Evolutionary conservation across 176 grass and related monocot species (phyloP).

Genomic region (Urochloa ruziziensis): DNA sequence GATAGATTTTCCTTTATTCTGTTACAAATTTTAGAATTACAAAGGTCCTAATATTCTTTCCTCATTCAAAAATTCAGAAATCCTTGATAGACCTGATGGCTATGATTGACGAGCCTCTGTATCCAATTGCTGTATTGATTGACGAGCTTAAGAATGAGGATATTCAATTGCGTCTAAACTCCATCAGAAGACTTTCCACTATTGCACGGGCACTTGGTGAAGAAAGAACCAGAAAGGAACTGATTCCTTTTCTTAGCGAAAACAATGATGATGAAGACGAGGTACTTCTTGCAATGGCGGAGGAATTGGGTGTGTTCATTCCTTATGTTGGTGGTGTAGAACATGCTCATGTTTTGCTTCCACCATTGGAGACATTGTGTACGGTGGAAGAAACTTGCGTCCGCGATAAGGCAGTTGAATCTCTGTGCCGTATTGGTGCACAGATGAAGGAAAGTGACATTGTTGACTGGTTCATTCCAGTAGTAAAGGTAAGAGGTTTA

Average conservation of each 20-base stretch:
- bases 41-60: not conserved
- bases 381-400: conserved; percentile 82
- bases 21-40: not conserved
- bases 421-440: conserved; percentile 67
- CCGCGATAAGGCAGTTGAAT: conserved; percentile 78
- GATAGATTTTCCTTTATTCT: not conserved
- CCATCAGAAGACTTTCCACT: conserved; percentile 69
- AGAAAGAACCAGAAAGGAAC: conserved; percentile 78
- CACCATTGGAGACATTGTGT: conserved; percentile 69
- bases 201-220: conserved; percentile 78
- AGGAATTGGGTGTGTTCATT: conserved; percentile 83
- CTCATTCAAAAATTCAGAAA: not conserved
- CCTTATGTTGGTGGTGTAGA: conserved; percentile 83
- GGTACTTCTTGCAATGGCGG: conserved; percentile 79
- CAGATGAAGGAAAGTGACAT: conserved; percentile 82
- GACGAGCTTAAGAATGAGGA: conserved; percentile 90
- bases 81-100: conserved; percentile 41
- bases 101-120: conserved; percentile 65
- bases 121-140: conserved; percentile 71
- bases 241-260: conserved; percentile 78
- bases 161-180: conserved; percentile 80
- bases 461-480: conserved; percentile 64
- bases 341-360: conserved; percentile 63
- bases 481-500: conserved; percentile 57
- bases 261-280: conserved; percentile 88